phyloP scores from a whole-genome alignment of 2,329 filamentous ascomycete genomes.

The Sporothrix curviconia region DNA sequence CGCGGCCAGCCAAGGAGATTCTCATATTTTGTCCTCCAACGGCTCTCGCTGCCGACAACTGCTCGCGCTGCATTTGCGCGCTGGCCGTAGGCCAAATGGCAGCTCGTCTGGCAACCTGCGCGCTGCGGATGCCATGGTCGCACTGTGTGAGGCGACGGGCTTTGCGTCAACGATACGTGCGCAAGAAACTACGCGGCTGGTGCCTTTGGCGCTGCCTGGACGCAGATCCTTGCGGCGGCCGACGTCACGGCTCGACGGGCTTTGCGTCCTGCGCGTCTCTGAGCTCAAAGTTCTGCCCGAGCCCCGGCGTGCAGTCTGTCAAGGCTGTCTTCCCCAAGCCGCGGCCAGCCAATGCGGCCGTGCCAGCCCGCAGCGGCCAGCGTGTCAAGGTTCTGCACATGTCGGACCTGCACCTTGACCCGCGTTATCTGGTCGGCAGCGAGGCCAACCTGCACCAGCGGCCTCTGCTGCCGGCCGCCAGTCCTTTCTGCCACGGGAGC shows the following conservation, averaged over 20 bases:
- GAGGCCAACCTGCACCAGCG: conserved; percentile 51
- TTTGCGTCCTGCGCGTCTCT: conserved; percentile 50
- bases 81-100: conserved; percentile 44
- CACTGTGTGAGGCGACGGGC: conserved; percentile 41
- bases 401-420: conserved; percentile 55
- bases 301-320: conserved; percentile 37
- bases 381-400: conserved; percentile 52
- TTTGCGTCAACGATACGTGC: conserved; percentile 43
- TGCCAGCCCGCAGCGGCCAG: conserved; percentile 43
- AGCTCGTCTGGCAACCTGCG: conserved; percentile 41
- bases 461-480: conserved; percentile 51
- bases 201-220: conserved; percentile 50
- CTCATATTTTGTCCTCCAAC: conserved; percentile 35
- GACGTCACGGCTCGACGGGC: conserved; percentile 48
- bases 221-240: conserved; percentile 48
- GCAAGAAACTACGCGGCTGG: conserved; percentile 38
- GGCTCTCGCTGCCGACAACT: conserved; percentile 32
- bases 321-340: conserved; percentile 49
- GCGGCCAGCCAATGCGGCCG: conserved; percentile 39
- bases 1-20: conserved; percentile 37
- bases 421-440: conserved; percentile 45
- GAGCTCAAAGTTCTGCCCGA: conserved; percentile 40
- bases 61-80: conserved; percentile 47
- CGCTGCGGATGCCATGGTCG: conserved; percentile 43
- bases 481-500: conserved; percentile 19